phyloP scores from a whole-genome alignment of 768 basidiomycete genomes.

The Leccinum subgranulosum region DNA sequence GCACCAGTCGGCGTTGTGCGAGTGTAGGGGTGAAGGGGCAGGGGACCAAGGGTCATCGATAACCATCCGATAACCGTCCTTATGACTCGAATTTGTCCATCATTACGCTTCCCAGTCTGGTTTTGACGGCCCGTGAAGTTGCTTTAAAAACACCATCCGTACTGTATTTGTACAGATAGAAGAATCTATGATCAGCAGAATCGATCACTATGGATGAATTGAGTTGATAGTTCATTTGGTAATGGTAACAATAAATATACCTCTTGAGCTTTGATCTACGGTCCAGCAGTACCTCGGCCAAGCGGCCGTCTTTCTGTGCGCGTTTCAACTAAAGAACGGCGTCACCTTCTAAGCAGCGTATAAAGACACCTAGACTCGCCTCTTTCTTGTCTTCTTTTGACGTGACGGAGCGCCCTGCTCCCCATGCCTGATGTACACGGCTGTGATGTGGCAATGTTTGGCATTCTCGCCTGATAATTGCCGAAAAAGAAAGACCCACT shows the following conservation, averaged over 20 bases:
- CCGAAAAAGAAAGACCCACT: conserved; percentile 47
- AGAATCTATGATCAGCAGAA: conserved; percentile 35
- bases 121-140: background rate
- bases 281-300: conserved; percentile 77
- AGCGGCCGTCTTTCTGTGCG: conserved; percentile 74
- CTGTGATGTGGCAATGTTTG: conserved; percentile 36
- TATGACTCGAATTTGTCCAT: conserved; percentile 9
- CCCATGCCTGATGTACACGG: conserved; percentile 79
- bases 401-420: conserved; percentile 69
- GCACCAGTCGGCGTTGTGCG: background rate
- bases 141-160: background rate
- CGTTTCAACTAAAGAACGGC: conserved; percentile 58
- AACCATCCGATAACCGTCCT: background rate
- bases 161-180: conserved; percentile 12
- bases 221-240: conserved; percentile 1
- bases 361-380: conserved; percentile 37
- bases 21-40: background rate
- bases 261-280: conserved; percentile 82
- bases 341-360: conserved; percentile 1
- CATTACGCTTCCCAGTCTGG: background rate
- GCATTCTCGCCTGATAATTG: background rate
- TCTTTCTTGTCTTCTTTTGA: conserved; percentile 72
- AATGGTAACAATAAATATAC: conserved; percentile 33
- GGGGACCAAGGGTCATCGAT: background rate
- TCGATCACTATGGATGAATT: conserved; percentile 36